These are phyloP conservation scores for Lodderomyces theae DNA, from an alignment of 1,139 yeast species.

Conservation along the genomic window DNA sequence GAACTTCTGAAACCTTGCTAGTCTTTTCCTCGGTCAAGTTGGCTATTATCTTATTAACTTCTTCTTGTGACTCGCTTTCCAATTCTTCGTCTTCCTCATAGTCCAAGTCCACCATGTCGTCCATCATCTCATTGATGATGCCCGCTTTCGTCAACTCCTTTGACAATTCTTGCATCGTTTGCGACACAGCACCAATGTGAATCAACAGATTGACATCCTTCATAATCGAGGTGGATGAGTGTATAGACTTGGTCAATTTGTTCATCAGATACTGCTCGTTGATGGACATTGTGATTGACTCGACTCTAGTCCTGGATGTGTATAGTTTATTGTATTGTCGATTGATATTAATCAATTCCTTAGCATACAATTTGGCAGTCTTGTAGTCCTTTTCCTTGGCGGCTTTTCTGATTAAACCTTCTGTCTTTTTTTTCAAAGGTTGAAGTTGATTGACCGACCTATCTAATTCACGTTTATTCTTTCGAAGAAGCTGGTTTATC, in stretches of 20 bases:
- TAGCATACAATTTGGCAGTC: slow-evolving; percentile 75
- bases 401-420: slow-evolving; percentile 64
- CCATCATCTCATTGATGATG: slow-evolving; percentile 91
- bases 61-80: slow-evolving; percentile 70
- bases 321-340: slow-evolving; percentile 74
- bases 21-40: slow-evolving; percentile 45
- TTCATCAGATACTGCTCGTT: slow-evolving; percentile 90
- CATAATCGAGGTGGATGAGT: slow-evolving; percentile 78
- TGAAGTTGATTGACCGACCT: slow-evolving; percentile 66
- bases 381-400: slow-evolving; percentile 78
- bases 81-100: slow-evolving; percentile 58
- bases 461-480: slow-evolving; percentile 82
- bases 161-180: slow-evolving; percentile 83
- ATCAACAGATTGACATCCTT: slow-evolving; percentile 81
- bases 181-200: slow-evolving; percentile 73
- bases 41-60: slow-evolving; percentile 51
- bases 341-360: slow-evolving; percentile 72
- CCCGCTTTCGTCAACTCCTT: slow-evolving; percentile 91
- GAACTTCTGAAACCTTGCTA: slow-evolving; percentile 42
- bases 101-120: slow-evolving; percentile 76
- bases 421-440: slow-evolving; percentile 70
- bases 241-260: slow-evolving; percentile 80
- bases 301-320: slow-evolving; percentile 80
- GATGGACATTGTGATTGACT: slow-evolving; percentile 81
- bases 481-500: slow-evolving; percentile 77